Percentiles rank a stretch among this genome's conserved stretches.
Conservation (phyloP, 1,139 yeast genomes). For the Geotrichum candidum region DNA sequence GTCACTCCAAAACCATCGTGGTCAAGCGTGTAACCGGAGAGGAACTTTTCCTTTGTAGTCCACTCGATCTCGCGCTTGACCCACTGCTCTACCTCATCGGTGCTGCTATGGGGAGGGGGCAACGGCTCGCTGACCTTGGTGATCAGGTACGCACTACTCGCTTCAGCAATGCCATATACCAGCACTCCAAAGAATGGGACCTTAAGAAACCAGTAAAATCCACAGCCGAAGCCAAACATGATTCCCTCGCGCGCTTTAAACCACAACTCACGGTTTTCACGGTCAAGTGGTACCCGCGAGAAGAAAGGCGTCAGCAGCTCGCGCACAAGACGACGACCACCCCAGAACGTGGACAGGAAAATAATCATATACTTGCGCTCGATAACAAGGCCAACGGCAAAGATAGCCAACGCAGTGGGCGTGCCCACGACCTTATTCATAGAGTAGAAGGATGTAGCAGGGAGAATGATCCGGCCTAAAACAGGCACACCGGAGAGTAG, state of each 20-base stretch:
- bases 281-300: constrained; percentile 42
- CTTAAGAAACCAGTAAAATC: constrained; percentile 42
- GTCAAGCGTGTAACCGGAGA: constrained; percentile 13
- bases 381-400: constrained; percentile 35
- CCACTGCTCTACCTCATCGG: constrained; percentile 23
- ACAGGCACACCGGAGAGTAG: constrained; percentile 36
- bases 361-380: constrained; percentile 38
- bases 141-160: constrained; percentile 49
- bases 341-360: constrained; percentile 44
- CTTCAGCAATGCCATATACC: constrained; percentile 51
- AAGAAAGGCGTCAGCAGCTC: constrained; percentile 52
- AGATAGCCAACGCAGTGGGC: constrained; percentile 40
- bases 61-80: constrained; percentile 28
- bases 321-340: constrained; percentile 41
- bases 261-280: constrained; percentile 49
- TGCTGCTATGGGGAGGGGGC: constrained; percentile 33
- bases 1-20: constrained; percentile 16
- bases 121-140: constrained; percentile 52
- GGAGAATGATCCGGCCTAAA: constrained; percentile 41
- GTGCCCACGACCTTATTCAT: constrained; percentile 47
- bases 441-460: constrained; percentile 40
- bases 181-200: constrained; percentile 46
- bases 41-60: constrained; percentile 22
- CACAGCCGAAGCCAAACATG: constrained; percentile 53
- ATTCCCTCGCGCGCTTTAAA: constrained; percentile 51